Percentiles rank a stretch among this genome's conserved stretches.
Evolutionary conservation across 1,139 yeast species (phyloP).

Genomic region (Geotrichum reessii): DNA sequence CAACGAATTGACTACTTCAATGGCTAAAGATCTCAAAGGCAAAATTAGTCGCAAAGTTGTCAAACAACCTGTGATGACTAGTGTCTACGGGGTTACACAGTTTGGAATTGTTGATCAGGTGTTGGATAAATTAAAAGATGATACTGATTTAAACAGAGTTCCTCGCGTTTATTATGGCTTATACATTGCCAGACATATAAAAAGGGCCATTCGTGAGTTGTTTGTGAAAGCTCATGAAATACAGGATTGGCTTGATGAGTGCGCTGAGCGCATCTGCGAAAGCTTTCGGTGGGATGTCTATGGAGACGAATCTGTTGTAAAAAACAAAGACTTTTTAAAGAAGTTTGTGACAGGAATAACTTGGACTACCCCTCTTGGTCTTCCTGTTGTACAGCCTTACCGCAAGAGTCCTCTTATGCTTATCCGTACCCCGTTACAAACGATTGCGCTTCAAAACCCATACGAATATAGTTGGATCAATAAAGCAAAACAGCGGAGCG

Average conservation of each 20-base stretch:
- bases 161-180: slow-evolving; percentile 36
- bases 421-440: slow-evolving; percentile 63
- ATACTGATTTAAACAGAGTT: slow-evolving; percentile 2
- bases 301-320: slow-evolving; percentile 15
- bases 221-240: slow-evolving; percentile 82
- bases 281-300: slow-evolving; percentile 39
- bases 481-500: slow-evolving; percentile 73
- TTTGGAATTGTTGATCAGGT: slow-evolving; percentile 83
- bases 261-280: slow-evolving; percentile 69
- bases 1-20: slow-evolving; percentile 9
- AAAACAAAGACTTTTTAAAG: slow-evolving; percentile 31
- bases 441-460: slow-evolving; percentile 72
- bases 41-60: slow-evolving; percentile 74
- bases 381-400: slow-evolving; percentile 90
- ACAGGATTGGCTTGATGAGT: slow-evolving; percentile 84
- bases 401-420: slow-evolving; percentile 54
- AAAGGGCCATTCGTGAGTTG: slow-evolving; percentile 66
- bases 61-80: slow-evolving; percentile 94
- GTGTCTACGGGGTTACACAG: slow-evolving; percentile 89
- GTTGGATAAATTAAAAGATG: slow-evolving; percentile 33
- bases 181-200: slow-evolving; percentile 67
- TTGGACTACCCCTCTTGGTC: slow-evolving; percentile 90
- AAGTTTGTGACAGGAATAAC: slow-evolving; percentile 72
- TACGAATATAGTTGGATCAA: slow-evolving; percentile 68
- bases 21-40: slow-evolving; percentile 50